A percentile compares a stretch with the other conserved stretches of the same genome.
phyloP scores from a whole-genome alignment of 768 basidiomycete species.

The Macrolepiota dolichaula region DNA sequence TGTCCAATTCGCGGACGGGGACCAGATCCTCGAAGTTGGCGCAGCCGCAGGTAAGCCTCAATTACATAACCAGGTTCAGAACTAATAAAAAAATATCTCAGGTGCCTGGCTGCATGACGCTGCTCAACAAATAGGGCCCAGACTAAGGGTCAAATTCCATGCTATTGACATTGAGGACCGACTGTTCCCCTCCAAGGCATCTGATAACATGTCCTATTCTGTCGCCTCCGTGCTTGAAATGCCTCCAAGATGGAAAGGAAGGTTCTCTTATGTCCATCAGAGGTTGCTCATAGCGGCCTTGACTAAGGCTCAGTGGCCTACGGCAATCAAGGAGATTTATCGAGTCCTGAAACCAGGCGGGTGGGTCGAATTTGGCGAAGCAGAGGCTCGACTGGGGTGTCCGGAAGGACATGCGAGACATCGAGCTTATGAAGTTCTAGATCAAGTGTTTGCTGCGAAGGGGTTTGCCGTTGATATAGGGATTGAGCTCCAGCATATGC shows the following conservation, averaged over 20 bases:
- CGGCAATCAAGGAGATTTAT: neutral
- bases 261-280: constrained; percentile 9
- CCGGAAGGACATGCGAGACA: neutral
- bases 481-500: neutral
- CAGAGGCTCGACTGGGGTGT: neutral
- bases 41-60: too few species aligned
- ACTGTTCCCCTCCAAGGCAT: too few species aligned
- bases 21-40: too few species aligned
- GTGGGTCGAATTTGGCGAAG: constrained; percentile 9
- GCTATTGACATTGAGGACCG: too few species aligned
- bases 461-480: neutral
- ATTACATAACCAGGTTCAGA: too few species aligned
- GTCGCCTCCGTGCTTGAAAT: too few species aligned
- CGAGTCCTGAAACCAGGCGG: constrained; percentile 8
- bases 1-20: too few species aligned
- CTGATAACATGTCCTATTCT: too few species aligned
- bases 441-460: neutral
- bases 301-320: neutral
- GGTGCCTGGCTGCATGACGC: too few species aligned
- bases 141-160: too few species aligned
- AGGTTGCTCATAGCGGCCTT: constrained; percentile 1
- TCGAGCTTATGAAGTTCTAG: neutral
- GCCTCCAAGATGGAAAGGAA: neutral
- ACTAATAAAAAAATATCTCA: too few species aligned
- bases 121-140: too few species aligned